Percentiles rank a stretch among this genome's conserved stretches.
phyloP scores from a whole-genome alignment of 202 grass and related monocot species.

The Zoysia matrella region DNA sequence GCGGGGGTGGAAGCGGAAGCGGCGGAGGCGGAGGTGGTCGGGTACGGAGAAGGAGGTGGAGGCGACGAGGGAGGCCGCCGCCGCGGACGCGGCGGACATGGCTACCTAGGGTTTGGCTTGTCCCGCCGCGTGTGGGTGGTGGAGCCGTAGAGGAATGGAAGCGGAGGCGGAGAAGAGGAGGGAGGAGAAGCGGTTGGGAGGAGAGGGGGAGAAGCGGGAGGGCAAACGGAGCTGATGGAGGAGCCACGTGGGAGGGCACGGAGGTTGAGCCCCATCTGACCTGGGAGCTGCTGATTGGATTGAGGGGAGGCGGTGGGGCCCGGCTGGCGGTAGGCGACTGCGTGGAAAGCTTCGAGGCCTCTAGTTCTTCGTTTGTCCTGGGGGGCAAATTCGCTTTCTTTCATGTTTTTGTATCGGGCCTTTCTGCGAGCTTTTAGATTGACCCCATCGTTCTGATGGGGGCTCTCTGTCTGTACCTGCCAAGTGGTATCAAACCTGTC shows the following conservation, averaged over 20 bases:
- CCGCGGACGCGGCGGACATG: constrained; percentile 38
- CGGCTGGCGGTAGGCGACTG: not conserved
- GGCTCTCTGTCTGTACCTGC: not conserved
- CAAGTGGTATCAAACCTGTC: not conserved
- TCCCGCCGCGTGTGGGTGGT: not conserved
- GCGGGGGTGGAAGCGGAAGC: constrained; percentile 25
- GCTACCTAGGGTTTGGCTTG: constrained; percentile 27
- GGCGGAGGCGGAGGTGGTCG: constrained; percentile 48
- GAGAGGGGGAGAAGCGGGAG: not conserved
- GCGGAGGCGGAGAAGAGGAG: not conserved
- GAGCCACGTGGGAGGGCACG: not conserved
- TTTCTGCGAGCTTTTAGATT: not conserved
- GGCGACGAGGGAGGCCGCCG: constrained; percentile 47
- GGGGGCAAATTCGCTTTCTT: no score
- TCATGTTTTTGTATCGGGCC: not conserved
- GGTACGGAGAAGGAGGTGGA: constrained; percentile 44
- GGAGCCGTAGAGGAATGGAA: not conserved
- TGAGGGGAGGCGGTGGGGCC: not conserved
- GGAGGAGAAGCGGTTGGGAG: not conserved
- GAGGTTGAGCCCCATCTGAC: not conserved
- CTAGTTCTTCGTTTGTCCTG: not conserved
- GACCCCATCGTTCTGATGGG: not conserved
- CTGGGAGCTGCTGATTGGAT: not conserved
- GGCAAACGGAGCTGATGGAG: not conserved
- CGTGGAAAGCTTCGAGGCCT: not conserved